Base-by-base conservation (phyloP, 1,284 basidiomycete species). In the Cutaneotrichosporon mucoides region DNA sequence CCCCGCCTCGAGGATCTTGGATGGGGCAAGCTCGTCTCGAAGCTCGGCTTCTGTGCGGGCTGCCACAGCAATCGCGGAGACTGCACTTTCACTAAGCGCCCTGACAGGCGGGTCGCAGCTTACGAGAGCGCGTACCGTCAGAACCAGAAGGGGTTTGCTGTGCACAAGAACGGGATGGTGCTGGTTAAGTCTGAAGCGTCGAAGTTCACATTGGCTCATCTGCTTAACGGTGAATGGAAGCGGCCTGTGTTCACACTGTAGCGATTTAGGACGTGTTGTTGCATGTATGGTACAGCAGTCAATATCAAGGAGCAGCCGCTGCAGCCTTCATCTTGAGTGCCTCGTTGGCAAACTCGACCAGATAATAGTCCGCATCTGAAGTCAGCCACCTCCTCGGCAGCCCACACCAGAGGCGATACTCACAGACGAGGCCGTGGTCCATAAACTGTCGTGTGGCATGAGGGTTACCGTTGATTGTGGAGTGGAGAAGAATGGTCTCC, bases 401-500 rank as follows among this genome's bases (percentile, higher is more conserved):
- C 24, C 24, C 24, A 12, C n/a, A 8, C 38, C 50, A 43, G n/a
- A 6, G 6, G 45, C 16, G 10, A 13, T 5, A 46, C 45, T 46
- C 72, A 59, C 72, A 59, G 6, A 57, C 51, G 7, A 57, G 52
- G 2, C 61, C 61, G 15, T 71, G 70, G 55, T 75, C 72, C 66
- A 70, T 64, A 33, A 68, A 52, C 43, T 49, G 44, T 40, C 61
- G 55, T 5, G 49, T 50, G 2, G 65, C 62, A n/a, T 58, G 54
- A 13, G 53, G 59, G 59, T 75, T 73, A 4, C 67, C 69, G 57
- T 67, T 69, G 46, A 72, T 73, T 0, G 72, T 73, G 7, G 73
- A 72, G 58, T 74, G 72, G 71, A 69, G 49, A 8, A 72, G 60
- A 37, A 76, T 65, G 0, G 71, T 68, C 61, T 76, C 73, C 73